Base-by-base conservation (phyloP, 2,329 filamentous ascomycete genomes). In the Intubia oerlemansii region DNA sequence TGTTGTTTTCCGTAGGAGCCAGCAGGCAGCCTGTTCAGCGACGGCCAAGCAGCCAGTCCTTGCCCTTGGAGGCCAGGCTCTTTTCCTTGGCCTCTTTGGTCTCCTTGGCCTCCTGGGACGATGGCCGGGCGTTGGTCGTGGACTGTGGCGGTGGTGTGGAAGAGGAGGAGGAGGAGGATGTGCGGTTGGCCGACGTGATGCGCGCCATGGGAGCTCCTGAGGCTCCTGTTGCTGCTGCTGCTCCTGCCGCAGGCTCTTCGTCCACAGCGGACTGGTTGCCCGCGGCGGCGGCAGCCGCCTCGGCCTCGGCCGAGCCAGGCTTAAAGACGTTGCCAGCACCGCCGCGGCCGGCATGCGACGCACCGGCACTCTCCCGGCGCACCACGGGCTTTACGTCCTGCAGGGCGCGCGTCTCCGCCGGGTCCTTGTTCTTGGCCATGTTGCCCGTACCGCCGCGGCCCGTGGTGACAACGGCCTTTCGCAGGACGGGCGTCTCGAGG, bases 371-470 rank as follows among this genome's bases (percentile, higher is more conserved):
- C 24, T 56, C 48, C 32, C 67, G 62, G 36, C 67, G 62, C 10
- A 18, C 20, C n/a, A 7, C n/a, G 6, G 68, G 66, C 34, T 73
- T 68, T 35, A 93, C 79, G 42, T 93, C 84, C 50, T 95, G 85
- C 24, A 71, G 71, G 31, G 68, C 60, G 37, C 84, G 74, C 20
- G 84, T 80, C 45, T 79, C 68, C 24, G 59, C 53, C 4, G 73
- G 68, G 41, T 88, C 74, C 36, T 67, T 68, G 45, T 74, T 72
- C 39, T 53, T 57, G 27, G 76, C 70, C 75, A 92, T 91, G 56
- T 91, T 92, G 34, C 82, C 82, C 5, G 66, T 72, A 35, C 84
- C 84, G 32, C 84, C 84, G 29, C 84, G 77, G 32, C 84, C 84
- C 4, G 84, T 93, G 13, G 84, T 92, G 45, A 85, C 82, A 38